Conservation (phyloP, 202 grass and related monocot genomes). For the Setaria viridis region DNA sequence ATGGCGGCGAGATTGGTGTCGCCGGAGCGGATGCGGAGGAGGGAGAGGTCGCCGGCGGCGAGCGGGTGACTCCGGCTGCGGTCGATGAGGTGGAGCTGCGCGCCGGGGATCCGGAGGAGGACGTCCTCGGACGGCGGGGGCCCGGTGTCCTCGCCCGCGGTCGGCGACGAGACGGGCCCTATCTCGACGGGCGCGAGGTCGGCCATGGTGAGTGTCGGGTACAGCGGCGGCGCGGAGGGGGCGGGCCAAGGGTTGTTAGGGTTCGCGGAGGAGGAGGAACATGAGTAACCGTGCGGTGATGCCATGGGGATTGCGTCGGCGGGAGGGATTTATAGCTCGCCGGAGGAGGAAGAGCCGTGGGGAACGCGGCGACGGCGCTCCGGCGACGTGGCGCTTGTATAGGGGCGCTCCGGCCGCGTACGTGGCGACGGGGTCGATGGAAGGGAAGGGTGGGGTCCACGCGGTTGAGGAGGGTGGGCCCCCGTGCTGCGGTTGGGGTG, state of each 20-base stretch:
- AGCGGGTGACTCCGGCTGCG: constrained; percentile 72
- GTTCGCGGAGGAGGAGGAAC: not conserved
- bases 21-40: constrained; percentile 71
- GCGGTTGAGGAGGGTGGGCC: constrained; percentile 25
- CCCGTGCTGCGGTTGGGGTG: not conserved
- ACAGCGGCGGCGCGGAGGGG: constrained; percentile 68
- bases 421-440: constrained; percentile 34
- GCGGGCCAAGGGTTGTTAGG: constrained; percentile 36
- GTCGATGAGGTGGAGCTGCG: constrained; percentile 83
- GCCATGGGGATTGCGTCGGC: constrained; percentile 27
- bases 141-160: not conserved
- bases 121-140: constrained; percentile 54
- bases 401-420: constrained; percentile 25
- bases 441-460: constrained; percentile 3
- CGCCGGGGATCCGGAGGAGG: constrained; percentile 55
- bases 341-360: constrained; percentile 28
- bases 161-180: constrained; percentile 45
- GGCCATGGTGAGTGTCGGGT: constrained; percentile 70
- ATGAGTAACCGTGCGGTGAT: not conserved
- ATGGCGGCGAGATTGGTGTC: constrained; percentile 67
- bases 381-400: constrained; percentile 52
- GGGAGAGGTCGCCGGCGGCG: constrained; percentile 66
- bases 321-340: constrained; percentile 19
- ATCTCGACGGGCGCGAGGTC: constrained; percentile 60
- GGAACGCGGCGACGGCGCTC: constrained; percentile 37